A percentile compares a stretch with the other conserved stretches of the same genome.
Evolutionary conservation across 495 filamentous ascomycete genomes (phyloP).

Genomic region (Lasiosphaeris hirsuta): DNA sequence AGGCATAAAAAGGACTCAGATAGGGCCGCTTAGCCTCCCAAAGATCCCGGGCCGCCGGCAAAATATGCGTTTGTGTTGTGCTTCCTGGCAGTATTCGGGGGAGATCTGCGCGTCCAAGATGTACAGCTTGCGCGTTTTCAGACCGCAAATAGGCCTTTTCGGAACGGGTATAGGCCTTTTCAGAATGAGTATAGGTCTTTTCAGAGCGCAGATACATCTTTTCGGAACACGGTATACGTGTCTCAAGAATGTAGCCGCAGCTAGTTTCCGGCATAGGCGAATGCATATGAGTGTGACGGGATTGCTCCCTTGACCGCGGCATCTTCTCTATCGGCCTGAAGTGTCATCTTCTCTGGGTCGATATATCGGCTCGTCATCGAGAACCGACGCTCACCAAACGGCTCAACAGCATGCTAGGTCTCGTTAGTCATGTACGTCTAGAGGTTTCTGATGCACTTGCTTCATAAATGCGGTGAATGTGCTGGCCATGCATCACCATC

Average conservation of each 20-base stretch:
- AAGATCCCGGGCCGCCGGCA: no score
- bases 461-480: conserved; percentile 71
- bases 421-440: conserved; percentile 12
- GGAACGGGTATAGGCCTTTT: no score
- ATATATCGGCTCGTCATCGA: conserved; percentile 61
- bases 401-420: conserved; percentile 58
- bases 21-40: no score
- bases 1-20: no score
- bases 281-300: conserved; percentile 25
- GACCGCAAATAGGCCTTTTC: no score
- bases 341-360: conserved; percentile 39
- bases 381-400: conserved; percentile 59
- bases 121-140: no score
- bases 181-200: no score
- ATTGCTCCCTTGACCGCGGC: conserved; percentile 33
- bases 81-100: no score
- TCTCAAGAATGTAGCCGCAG: background rate
- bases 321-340: conserved; percentile 23
- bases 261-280: conserved; percentile 24
- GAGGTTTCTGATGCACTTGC: conserved; percentile 38
- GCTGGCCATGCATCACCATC: conserved; percentile 74
- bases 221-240: background rate
- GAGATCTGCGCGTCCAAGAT: no score
- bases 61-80: no score
- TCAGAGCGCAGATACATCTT: background rate